Evolutionary conservation across 2,329 filamentous ascomycete genomes (phyloP).

Genomic region (Hypocreales sp.): DNA sequence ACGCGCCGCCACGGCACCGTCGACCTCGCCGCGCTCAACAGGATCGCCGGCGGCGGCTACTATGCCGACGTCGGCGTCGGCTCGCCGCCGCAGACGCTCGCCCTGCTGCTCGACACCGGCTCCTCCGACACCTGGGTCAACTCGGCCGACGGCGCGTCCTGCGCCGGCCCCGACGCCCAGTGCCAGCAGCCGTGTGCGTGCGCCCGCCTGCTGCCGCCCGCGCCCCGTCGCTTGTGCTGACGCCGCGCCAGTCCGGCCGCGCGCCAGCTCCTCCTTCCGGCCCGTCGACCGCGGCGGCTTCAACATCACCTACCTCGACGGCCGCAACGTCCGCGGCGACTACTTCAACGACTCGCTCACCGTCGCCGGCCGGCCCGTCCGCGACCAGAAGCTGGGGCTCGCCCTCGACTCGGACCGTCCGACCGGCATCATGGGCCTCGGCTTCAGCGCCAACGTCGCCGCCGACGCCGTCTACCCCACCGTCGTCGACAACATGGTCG

Average conservation of each 20-base stretch:
- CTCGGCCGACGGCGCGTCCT: slow-evolving; percentile 44
- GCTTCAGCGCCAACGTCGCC: slow-evolving; percentile 35
- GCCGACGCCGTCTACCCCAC: slow-evolving; percentile 31
- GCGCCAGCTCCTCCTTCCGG: slow-evolving; percentile 31
- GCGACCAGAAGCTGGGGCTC: slow-evolving; percentile 38
- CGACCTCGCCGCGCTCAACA: slow-evolving; percentile 30
- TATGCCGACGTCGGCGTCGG: slow-evolving; percentile 42
- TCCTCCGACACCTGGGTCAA: slow-evolving; percentile 48
- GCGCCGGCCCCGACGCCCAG: slow-evolving; percentile 23
- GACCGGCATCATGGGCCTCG: slow-evolving; percentile 43
- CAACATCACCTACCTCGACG: slow-evolving; percentile 45
- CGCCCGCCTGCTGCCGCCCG: not conserved
- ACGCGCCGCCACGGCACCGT: slow-evolving; percentile 11
- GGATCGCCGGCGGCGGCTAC: slow-evolving; percentile 38
- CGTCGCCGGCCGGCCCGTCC: slow-evolving; percentile 30
- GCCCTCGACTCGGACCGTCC: slow-evolving; percentile 30
- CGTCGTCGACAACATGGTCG: slow-evolving; percentile 47
- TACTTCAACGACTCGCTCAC: slow-evolving; percentile 41
- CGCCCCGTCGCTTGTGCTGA: not conserved
- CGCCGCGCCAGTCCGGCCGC: slow-evolving; percentile 22
- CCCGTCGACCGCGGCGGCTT: slow-evolving; percentile 29
- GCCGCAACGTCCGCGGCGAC: slow-evolving; percentile 35
- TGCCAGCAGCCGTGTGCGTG: not conserved
- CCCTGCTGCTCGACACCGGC: slow-evolving; percentile 44
- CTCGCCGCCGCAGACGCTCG: slow-evolving; percentile 38